Evolutionary conservation across 768 basidiomycete genomes (phyloP).

Genomic region (Scleroderma bovista): DNA sequence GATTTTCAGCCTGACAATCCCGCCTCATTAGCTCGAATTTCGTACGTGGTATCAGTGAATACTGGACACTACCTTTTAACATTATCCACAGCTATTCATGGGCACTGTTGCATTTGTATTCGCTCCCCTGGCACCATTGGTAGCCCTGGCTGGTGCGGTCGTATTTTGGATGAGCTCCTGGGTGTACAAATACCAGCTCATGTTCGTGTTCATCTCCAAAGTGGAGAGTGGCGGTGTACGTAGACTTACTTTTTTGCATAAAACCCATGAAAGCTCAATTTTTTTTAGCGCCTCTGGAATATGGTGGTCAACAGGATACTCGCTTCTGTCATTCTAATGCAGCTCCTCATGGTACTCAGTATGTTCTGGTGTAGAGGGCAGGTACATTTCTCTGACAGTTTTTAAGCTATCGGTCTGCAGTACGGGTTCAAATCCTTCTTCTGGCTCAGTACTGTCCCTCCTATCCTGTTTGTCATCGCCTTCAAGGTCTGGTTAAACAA

Average conservation of each 20-base stretch:
- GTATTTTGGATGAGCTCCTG: conserved; percentile 86
- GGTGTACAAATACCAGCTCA: conserved; percentile 95
- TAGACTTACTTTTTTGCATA: conserved; percentile 10
- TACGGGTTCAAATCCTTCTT: conserved; percentile 65
- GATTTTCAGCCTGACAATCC: background rate
- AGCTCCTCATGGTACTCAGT: conserved; percentile 83
- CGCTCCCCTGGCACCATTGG: conserved; percentile 90
- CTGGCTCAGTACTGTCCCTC: conserved; percentile 84
- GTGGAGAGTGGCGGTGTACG: conserved; percentile 92
- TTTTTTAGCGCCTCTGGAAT: conserved; percentile 80
- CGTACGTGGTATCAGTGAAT: conserved; percentile 30
- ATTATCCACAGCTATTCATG: conserved; percentile 66
- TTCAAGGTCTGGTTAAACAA: conserved; percentile 86
- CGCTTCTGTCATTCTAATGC: conserved; percentile 78
- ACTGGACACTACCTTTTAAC: background rate
- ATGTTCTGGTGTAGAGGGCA: conserved; percentile 26
- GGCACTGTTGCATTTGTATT: conserved; percentile 92
- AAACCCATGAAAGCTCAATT: conserved; percentile 1
- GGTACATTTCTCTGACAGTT: background rate
- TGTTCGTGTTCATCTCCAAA: conserved; percentile 87
- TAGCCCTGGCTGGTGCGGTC: conserved; percentile 71
- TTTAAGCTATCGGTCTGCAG: conserved; percentile 78
- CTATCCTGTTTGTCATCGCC: conserved; percentile 65
- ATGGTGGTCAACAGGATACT: conserved; percentile 87
- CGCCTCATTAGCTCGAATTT: conserved; percentile 44